phyloP scores from a whole-genome alignment of 2,329 filamentous ascomycete genomes.

The Diplodia sapinea region DNA sequence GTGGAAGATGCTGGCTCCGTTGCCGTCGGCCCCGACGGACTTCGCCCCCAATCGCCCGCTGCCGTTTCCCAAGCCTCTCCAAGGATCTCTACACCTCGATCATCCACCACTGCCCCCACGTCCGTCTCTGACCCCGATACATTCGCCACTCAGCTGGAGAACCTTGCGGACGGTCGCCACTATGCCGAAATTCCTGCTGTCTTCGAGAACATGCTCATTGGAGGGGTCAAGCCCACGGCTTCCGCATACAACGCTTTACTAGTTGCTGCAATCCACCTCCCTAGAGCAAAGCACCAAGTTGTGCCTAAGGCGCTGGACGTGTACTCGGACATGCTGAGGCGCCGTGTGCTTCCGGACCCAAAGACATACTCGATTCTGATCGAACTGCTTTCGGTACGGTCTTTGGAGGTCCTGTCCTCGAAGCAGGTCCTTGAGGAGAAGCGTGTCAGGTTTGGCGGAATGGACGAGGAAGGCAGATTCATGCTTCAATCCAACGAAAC shows the following conservation, averaged over 20 bases:
- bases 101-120: conserved; percentile 60
- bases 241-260: conserved; percentile 92
- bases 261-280: conserved; percentile 81
- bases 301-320: conserved; percentile 92
- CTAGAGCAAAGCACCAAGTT: conserved; percentile 78
- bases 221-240: conserved; percentile 79
- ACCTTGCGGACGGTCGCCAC: conserved; percentile 72
- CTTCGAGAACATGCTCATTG: conserved; percentile 87
- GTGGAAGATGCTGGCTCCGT: conserved; percentile 45
- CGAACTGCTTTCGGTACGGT: conserved; percentile 77
- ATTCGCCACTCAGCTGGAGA: conserved; percentile 79
- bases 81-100: conserved; percentile 35
- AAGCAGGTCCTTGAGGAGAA: conserved; percentile 80
- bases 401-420: conserved; percentile 75
- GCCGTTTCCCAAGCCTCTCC: conserved; percentile 41
- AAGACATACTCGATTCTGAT: conserved; percentile 90
- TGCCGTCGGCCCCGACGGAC: conserved; percentile 40
- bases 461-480: conserved; percentile 83
- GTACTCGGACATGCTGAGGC: conserved; percentile 93
- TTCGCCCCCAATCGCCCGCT: conserved; percentile 42
- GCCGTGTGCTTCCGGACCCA: conserved; percentile 79
- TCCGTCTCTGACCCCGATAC: conserved; percentile 68
- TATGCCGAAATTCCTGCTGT: conserved; percentile 88
- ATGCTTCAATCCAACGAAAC: conserved; percentile 88
- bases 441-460: conserved; percentile 80